A percentile compares a stretch with the other conserved stretches of the same genome.
These are phyloP conservation scores for Neurospora sublineolata DNA, from an alignment of 495 filamentous ascomycete genomes.

Conservation along the genomic window DNA sequence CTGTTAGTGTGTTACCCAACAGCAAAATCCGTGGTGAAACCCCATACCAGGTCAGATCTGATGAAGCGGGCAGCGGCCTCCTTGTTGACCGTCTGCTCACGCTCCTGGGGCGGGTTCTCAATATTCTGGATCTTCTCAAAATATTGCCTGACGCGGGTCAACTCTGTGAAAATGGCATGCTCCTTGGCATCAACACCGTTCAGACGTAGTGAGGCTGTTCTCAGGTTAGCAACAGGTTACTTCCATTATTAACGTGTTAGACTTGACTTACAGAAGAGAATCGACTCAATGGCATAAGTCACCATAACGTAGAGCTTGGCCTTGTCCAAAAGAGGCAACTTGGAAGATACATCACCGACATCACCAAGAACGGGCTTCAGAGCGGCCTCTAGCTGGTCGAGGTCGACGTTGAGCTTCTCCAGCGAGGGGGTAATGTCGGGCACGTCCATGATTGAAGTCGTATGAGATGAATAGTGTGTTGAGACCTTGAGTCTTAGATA, in stretches of 20 bases:
- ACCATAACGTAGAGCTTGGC: conserved; percentile 79
- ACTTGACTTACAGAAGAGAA: conserved; percentile 64
- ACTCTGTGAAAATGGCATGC: conserved; percentile 75
- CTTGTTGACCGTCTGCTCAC: conserved; percentile 59
- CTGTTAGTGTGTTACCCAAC: conserved; percentile 2
- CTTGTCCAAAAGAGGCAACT: conserved; percentile 82
- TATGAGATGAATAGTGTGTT: neutral
- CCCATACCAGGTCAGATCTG: conserved; percentile 57
- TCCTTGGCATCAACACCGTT: conserved; percentile 69
- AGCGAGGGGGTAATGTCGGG: conserved; percentile 41
- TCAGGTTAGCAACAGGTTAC: conserved; percentile 16
- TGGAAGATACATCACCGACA: conserved; percentile 55
- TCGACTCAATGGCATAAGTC: conserved; percentile 82
- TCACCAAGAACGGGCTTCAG: conserved; percentile 54
- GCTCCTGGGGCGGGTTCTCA: conserved; percentile 41
- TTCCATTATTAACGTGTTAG: neutral
- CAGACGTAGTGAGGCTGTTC: conserved; percentile 62
- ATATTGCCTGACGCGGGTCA: conserved; percentile 77
- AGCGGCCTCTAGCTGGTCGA: conserved; percentile 65
- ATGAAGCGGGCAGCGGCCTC: conserved; percentile 72
- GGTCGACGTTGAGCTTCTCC: conserved; percentile 59
- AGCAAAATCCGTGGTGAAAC: neutral
- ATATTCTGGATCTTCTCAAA: conserved; percentile 77
- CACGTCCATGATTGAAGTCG: conserved; percentile 25
- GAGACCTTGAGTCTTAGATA: too few relatives aligned